Evolutionary conservation across 106 monocot species (phyloP).

Genomic region (Cymbidium sinense): DNA sequence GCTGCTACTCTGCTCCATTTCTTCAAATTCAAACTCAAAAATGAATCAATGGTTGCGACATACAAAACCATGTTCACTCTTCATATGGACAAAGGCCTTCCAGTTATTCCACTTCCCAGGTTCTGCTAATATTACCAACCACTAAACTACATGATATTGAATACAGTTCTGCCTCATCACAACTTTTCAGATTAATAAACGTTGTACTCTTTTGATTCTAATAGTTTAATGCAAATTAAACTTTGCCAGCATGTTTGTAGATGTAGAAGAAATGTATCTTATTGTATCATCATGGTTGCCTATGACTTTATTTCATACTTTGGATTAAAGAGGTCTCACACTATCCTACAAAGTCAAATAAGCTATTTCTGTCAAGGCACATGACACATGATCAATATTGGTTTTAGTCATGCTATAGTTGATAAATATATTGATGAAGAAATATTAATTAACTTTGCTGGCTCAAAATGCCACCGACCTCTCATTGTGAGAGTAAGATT

Average conservation of each 20-base stretch:
- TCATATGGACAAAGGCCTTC: slow-evolving; percentile 25
- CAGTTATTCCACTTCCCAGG: slow-evolving; percentile 7
- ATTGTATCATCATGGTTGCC: too few species aligned
- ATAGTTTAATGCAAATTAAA: too few species aligned
- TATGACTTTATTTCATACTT: too few species aligned
- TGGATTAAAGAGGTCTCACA: too few species aligned
- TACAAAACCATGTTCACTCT: slow-evolving; percentile 28
- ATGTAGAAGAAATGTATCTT: too few species aligned
- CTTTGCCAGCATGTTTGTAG: too few species aligned
- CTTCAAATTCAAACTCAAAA: slow-evolving; percentile 21
- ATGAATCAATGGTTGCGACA: slow-evolving; percentile 13
- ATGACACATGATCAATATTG: neutral
- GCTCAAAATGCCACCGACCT: too few species aligned
- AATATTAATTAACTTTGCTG: neutral
- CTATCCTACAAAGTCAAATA: too few species aligned
- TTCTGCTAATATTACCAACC: neutral
- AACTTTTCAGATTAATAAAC: neutral
- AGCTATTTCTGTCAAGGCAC: too few species aligned
- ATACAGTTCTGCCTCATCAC: too few species aligned
- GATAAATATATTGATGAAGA: neutral
- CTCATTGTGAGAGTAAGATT: too few species aligned
- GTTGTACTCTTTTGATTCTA: neutral
- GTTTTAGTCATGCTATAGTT: neutral
- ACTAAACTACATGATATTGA: too few species aligned
- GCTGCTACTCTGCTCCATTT: slow-evolving; percentile 29